Evolutionary conservation across 768 basidiomycete species (phyloP), one percentile per base, ranked within the genome.

Genomic region (Suillus alpinus): DNA sequence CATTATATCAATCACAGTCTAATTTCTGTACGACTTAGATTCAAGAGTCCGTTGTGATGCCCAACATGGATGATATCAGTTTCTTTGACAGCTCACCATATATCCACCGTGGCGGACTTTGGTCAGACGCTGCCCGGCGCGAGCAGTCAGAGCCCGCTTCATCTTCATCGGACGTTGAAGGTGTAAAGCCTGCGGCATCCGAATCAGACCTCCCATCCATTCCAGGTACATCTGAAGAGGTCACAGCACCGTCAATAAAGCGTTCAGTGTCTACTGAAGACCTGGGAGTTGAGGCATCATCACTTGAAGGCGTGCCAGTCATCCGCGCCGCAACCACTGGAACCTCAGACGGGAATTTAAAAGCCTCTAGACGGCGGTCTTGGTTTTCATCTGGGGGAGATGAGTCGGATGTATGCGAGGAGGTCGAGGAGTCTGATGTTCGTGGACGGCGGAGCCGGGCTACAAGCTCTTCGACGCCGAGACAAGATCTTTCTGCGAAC

Each of bases 41-140:
- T 60, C 83, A 86, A 66, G 96, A 99, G 66, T 95, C 95, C 0
- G 84, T 98, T 20, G 97, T 99, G 20, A 77, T 95, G 71, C 97
- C 97, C 6, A 93, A 97, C 75, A 97, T 98, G 94, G 97, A 99
- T 72, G 97, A 99, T 68, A 91, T 98, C 61, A 82, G 95, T 13
- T 98, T 95, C 81, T 98, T 96, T 71, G 91, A 97, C 72, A 95
- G 90, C 39, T 68, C 68, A 3, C 67, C 70, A 2, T 88, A 83
- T 67, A 66, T 69, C 56, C 87, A 83, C 60, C 87, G 96, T 40
- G 96, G 95, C 49, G 96, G 95, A 7, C 91, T 99, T 64, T 98
- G 90, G 84, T 80, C 85, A 8, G 92, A 94, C 64, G 89, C 94
- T 8, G 81, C 76, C 3, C 80, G 87, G 34, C 75, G 66, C 32